A percentile compares a stretch with the other conserved stretches of the same genome.
These are phyloP conservation scores for Centrapalus pauciflorus DNA, from an alignment of 129 eudicot species.

Conservation along the genomic window DNA sequence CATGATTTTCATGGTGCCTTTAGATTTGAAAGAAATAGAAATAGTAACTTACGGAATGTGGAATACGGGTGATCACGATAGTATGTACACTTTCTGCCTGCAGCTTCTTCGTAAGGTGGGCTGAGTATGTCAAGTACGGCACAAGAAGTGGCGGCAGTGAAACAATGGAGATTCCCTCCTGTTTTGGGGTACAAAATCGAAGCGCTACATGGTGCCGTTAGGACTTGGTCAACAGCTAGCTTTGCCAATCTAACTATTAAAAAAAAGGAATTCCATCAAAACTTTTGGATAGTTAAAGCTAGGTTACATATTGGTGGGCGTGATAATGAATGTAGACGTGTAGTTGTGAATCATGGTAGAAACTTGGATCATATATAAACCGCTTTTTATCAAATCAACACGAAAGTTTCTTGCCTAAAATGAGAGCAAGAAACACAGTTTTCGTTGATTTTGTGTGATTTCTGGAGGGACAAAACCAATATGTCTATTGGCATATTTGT, in stretches of 20 bases:
- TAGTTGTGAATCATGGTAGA: too few relatives aligned
- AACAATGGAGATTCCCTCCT: slow-evolving; percentile 93
- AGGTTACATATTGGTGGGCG: too few relatives aligned
- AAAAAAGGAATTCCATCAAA: too few relatives aligned
- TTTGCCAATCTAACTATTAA: slow-evolving; percentile 80
- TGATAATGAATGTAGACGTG: too few relatives aligned
- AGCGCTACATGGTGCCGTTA: slow-evolving; percentile 75
- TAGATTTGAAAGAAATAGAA: background rate
- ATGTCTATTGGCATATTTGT: too few relatives aligned
- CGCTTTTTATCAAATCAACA: too few relatives aligned
- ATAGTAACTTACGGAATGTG: slow-evolving; percentile 59
- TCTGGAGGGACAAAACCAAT: too few relatives aligned
- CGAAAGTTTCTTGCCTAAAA: too few relatives aligned
- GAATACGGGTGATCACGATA: slow-evolving; percentile 85
- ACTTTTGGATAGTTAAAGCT: too few relatives aligned
- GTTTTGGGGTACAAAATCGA: slow-evolving; percentile 65
- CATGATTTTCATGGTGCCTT: background rate
- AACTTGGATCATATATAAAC: too few relatives aligned
- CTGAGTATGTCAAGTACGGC: slow-evolving; percentile 92
- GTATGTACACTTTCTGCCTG: slow-evolving; percentile 86
- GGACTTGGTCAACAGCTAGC: slow-evolving; percentile 69
- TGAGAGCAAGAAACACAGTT: too few relatives aligned
- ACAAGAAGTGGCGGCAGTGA: slow-evolving; percentile 87
- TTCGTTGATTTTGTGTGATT: too few relatives aligned
- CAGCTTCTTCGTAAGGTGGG: slow-evolving; percentile 77